Conservation (phyloP, 371 early-diverging fungal species). For the Nematocida major region DNA sequence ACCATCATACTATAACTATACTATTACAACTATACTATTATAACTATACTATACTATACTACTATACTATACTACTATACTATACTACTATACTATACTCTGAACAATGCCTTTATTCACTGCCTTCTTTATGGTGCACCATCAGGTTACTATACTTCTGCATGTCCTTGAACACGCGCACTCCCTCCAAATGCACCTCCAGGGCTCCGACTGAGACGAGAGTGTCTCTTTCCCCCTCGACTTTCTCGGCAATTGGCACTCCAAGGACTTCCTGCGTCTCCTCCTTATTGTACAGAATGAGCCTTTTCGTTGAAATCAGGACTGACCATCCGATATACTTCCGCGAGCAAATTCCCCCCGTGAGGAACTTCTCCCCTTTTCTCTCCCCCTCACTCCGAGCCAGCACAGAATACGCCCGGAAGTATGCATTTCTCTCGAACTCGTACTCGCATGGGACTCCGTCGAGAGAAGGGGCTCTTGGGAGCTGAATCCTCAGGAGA, state of each 20-base stretch:
- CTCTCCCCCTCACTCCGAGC: not conserved
- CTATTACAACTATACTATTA: not conserved
- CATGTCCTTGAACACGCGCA: not conserved
- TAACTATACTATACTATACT: too few relatives aligned
- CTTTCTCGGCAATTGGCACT: not conserved
- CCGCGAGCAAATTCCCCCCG: constrained; percentile 16
- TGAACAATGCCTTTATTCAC: not conserved
- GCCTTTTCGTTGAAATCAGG: constrained; percentile 17
- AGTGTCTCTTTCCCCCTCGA: not conserved
- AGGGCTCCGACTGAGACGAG: not conserved
- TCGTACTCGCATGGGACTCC: constrained; percentile 31
- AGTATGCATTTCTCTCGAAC: constrained; percentile 30
- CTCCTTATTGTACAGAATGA: constrained; percentile 40
- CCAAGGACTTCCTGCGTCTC: constrained; percentile 18
- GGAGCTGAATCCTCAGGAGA: constrained; percentile 39
- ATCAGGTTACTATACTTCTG: not conserved
- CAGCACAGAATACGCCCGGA: constrained; percentile 32
- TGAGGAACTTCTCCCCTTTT: constrained; percentile 17
- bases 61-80: too few relatives aligned
- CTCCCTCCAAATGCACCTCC: constrained; percentile 21
- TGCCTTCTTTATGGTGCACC: not conserved
- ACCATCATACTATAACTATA: not conserved
- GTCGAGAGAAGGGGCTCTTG: constrained; percentile 31
- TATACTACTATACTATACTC: too few relatives aligned
- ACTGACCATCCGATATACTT: constrained; percentile 31